A percentile compares a stretch with the other conserved stretches of the same genome.
Conservation (phyloP, 2,329 filamentous ascomycete genomes). For the Dothideomycetes sp. region DNA sequence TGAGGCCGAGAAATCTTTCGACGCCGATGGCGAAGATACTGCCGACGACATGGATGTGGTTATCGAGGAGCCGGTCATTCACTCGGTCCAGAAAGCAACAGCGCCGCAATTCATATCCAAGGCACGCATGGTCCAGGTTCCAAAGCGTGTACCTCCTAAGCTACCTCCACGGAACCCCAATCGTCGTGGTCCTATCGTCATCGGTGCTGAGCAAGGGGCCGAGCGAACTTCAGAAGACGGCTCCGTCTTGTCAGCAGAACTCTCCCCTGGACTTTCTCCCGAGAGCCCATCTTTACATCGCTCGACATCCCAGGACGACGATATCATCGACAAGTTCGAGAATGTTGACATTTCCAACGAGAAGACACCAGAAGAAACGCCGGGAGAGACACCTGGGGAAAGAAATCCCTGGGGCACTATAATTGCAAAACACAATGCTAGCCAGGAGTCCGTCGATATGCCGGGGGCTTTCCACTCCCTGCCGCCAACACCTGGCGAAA, state of each 20-base stretch:
- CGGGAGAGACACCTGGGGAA: constrained; percentile 9
- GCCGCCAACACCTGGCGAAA: constrained; percentile 10
- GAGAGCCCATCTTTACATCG: too few relatives aligned
- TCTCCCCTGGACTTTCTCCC: too few relatives aligned
- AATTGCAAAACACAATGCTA: constrained; percentile 13
- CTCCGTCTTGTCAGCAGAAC: too few relatives aligned
- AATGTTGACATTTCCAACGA: not conserved
- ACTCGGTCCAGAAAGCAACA: constrained; percentile 50
- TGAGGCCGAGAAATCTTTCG: constrained; percentile 24
- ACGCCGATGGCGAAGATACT: constrained; percentile 34
- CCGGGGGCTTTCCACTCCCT: constrained; percentile 21
- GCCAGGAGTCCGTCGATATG: constrained; percentile 14
- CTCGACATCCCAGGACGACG: not conserved
- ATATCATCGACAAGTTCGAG: not conserved
- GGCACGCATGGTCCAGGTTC: constrained; percentile 73
- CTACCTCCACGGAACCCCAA: constrained; percentile 69
- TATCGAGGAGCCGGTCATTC: constrained; percentile 55
- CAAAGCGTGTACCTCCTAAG: constrained; percentile 66
- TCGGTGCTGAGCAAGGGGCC: constrained; percentile 8
- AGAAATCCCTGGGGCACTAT: constrained; percentile 15
- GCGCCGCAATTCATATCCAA: constrained; percentile 39
- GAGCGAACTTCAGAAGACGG: too few relatives aligned
- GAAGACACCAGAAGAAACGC: not conserved
- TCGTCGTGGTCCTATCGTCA: constrained; percentile 24
- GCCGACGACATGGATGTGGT: constrained; percentile 39